phyloP scores from a whole-genome alignment of 2,329 filamentous ascomycete genomes.

The Byssochlamys sp. region DNA sequence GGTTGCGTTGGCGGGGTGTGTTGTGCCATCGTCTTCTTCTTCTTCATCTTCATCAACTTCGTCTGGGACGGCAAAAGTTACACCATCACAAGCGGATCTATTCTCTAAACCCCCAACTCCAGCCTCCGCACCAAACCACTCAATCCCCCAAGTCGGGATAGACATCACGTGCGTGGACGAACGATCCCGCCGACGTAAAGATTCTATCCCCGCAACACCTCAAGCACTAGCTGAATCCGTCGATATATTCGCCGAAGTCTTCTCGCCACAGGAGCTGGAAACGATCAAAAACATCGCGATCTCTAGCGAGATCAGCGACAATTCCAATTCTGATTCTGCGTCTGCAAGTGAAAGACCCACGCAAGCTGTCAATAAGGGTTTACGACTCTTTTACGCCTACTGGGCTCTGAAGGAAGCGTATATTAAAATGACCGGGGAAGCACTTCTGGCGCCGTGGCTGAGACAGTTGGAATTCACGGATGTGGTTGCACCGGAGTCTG shows the following conservation, averaged over 20 bases:
- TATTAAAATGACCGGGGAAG: constrained; percentile 58
- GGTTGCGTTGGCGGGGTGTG: constrained; percentile 48
- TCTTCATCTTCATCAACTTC: too few relatives aligned
- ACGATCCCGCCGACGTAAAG: constrained; percentile 36
- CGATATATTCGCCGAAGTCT: constrained; percentile 51
- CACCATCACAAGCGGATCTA: not conserved
- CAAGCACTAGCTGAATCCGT: constrained; percentile 49
- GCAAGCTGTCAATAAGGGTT: constrained; percentile 43
- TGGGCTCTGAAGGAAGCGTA: constrained; percentile 60
- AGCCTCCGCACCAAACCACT: constrained; percentile 6
- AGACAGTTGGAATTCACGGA: constrained; percentile 51
- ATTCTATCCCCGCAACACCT: constrained; percentile 36
- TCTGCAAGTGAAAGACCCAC: constrained; percentile 27
- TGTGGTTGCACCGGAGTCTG: constrained; percentile 41
- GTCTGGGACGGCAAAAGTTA: not conserved
- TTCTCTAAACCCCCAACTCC: constrained; percentile 3
- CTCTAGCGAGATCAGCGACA: not conserved
- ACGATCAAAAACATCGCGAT: constrained; percentile 40
- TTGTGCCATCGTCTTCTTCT: constrained; percentile 11
- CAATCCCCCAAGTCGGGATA: constrained; percentile 42
- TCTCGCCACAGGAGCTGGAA: constrained; percentile 45
- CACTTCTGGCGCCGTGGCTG: constrained; percentile 52
- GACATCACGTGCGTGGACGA: constrained; percentile 57
- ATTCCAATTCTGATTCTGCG: not conserved
- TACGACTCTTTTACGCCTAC: constrained; percentile 54